These are phyloP conservation scores for Didymosphaeria variabile DNA, from an alignment of 2,329 filamentous ascomycete species.

Conservation along the genomic window DNA sequence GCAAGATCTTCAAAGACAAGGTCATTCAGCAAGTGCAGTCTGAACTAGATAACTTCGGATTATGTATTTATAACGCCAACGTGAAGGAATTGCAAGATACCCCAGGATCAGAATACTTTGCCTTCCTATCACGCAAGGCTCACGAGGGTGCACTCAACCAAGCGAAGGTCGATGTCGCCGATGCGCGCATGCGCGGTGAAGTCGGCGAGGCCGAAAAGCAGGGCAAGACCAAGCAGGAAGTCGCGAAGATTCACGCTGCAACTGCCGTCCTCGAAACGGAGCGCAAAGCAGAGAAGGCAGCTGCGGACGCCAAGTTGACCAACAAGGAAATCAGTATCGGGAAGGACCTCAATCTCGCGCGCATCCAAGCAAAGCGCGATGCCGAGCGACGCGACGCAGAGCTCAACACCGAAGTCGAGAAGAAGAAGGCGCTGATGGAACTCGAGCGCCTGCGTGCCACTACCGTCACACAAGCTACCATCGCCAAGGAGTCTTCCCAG, in stretches of 20 bases:
- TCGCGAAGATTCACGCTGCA: constrained; percentile 86
- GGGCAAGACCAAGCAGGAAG: constrained; percentile 83
- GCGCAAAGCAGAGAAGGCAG: constrained; percentile 81
- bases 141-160: constrained; percentile 87
- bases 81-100: constrained; percentile 89
- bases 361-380: constrained; percentile 75
- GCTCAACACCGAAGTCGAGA: constrained; percentile 78
- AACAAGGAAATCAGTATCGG: constrained; percentile 77
- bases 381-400: constrained; percentile 82
- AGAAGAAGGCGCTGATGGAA: constrained; percentile 80
- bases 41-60: constrained; percentile 82
- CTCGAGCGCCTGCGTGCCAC: constrained; percentile 79
- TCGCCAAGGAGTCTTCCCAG: constrained; percentile 72
- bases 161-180: constrained; percentile 69
- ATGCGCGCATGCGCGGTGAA: constrained; percentile 70
- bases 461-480: constrained; percentile 80
- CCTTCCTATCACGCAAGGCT: constrained; percentile 81
- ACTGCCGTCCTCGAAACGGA: constrained; percentile 87
- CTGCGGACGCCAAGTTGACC: constrained; percentile 78
- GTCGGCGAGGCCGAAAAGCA: constrained; percentile 81
- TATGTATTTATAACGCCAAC: constrained; percentile 75
- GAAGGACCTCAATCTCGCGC: constrained; percentile 77
- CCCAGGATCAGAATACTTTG: constrained; percentile 82
- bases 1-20: constrained; percentile 78
- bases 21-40: constrained; percentile 72